Evolutionary conservation across 1,284 basidiomycete genomes (phyloP), one percentile per base, ranked within the genome.

Genomic region (Salmacisia buchloeana): DNA sequence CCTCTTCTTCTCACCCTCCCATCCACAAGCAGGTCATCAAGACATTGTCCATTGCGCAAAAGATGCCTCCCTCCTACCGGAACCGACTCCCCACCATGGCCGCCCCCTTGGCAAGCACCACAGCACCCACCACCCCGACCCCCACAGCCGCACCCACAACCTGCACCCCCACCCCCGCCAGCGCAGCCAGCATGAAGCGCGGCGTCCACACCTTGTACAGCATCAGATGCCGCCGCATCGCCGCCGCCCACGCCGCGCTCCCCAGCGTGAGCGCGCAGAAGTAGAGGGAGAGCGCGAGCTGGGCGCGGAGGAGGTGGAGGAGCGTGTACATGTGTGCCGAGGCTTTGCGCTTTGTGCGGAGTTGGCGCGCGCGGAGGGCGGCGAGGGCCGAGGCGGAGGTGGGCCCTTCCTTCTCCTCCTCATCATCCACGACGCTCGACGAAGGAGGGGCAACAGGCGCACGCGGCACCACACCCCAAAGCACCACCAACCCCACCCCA

Each of bases 121-220:
- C 49, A 54, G 5, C 12, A 27, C 49, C 49, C 4, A 54, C 49
- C 23, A 54, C 27, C 29, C 49, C 49, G 21, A 54, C 29, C 15
- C 49, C 49, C 23, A 54, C 49, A 12, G 2, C 27, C 7, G 27
- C 49, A 7, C 49, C 49, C 10, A 78, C 79, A 1, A 83, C 13
- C 71, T 85, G 84, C 4, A 83, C 80, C 0, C 80, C 68, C 5
- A 85, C 62, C 33, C 83, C 69, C 13, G 77, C 78, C 2, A 83
- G 76, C 0, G 85, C 89, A 0, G 86, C 88, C 15, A 86, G 79
- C 88, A 97, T 94, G 78, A 94, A 94, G 64, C 94, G 83, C 59
- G 96, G 96, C 33, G 93, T 93, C 78, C 97, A 98, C 4, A 97
- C 88, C 81, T 97, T 97, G 92, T 94, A 99, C 38, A 97, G 92